These are phyloP conservation scores for Ascochyta fabae DNA, from an alignment of 2,329 filamentous ascomycete genomes.

Conservation along the genomic window DNA sequence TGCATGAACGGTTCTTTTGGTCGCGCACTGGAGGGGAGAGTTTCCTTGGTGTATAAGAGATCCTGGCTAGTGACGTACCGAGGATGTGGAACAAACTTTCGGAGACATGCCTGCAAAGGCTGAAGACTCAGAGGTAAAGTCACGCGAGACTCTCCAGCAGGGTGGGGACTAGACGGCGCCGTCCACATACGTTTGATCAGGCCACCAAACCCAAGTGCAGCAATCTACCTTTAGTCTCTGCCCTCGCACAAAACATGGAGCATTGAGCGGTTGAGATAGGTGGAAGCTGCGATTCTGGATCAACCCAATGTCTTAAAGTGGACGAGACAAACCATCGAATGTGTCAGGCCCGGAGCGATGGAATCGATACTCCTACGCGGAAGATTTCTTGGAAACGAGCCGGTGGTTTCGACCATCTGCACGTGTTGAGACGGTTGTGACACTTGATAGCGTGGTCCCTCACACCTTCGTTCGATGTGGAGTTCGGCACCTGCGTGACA, in stretches of 20 bases:
- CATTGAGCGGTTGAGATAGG: neutral
- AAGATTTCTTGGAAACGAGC: constrained; percentile 3
- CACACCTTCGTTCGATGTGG: neutral
- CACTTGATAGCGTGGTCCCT: constrained; percentile 7
- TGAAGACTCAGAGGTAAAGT: neutral
- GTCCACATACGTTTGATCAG: neutral
- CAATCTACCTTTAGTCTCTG: neutral
- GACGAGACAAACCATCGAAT: neutral
- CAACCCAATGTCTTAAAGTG: neutral
- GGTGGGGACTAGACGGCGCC: neutral
- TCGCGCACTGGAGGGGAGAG: neutral
- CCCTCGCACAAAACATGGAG: neutral
- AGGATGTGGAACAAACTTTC: constrained; percentile 4
- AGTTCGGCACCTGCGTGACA: constrained; percentile 3
- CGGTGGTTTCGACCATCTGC: constrained; percentile 9
- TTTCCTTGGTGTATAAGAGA: neutral
- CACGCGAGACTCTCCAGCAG: neutral
- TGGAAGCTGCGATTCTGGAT: constrained; percentile 5
- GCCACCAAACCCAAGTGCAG: neutral
- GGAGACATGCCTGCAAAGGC: neutral
- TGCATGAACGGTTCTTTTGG: neutral
- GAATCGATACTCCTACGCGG: neutral
- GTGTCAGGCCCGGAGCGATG: constrained; percentile 1
- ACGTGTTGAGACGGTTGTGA: constrained; percentile 14
- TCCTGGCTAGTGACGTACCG: neutral